A percentile compares a stretch with the other conserved stretches of the same genome.
Conservation (phyloP, 345 rosid genomes). For the Populus deltoides region DNA sequence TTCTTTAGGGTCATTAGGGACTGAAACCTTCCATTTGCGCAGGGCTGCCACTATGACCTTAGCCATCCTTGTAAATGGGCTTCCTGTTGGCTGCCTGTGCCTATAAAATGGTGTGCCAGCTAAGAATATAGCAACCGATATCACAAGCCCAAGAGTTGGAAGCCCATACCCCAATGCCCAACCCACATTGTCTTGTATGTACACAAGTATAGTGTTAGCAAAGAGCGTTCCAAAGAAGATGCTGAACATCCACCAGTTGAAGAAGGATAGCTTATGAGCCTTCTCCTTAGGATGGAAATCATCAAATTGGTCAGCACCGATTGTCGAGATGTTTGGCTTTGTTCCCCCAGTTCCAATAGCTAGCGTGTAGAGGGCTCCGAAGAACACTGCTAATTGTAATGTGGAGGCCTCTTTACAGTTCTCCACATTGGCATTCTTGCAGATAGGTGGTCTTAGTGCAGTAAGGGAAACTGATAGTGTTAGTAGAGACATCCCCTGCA, state of each 20-base stretch:
- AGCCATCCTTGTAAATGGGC: slow-evolving; percentile 78
- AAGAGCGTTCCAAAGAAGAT: slow-evolving; percentile 83
- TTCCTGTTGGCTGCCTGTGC: slow-evolving; percentile 63
- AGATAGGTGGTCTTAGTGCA: slow-evolving; percentile 60
- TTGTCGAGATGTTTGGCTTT: slow-evolving; percentile 88
- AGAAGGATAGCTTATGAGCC: slow-evolving; percentile 72
- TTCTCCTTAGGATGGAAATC: slow-evolving; percentile 77
- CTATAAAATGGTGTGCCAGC: slow-evolving; percentile 72
- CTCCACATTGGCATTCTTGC: slow-evolving; percentile 30
- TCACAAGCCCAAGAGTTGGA: slow-evolving; percentile 63
- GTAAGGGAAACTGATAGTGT: slow-evolving; percentile 69
- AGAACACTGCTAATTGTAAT: slow-evolving; percentile 57
- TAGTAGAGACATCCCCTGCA: slow-evolving; percentile 72
- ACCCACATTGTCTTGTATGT: slow-evolving; percentile 85
- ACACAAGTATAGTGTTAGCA: slow-evolving; percentile 77
- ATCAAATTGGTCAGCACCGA: slow-evolving; percentile 92
- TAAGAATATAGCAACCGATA: slow-evolving; percentile 56
- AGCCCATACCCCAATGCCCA: slow-evolving; percentile 81
- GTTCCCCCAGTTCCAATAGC: slow-evolving; percentile 88
- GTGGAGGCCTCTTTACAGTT: slow-evolving; percentile 58
- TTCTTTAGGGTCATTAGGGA: slow-evolving; percentile 42
- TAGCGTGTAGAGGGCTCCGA: slow-evolving; percentile 69
- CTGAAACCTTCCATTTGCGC: slow-evolving; percentile 46
- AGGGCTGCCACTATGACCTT: slow-evolving; percentile 66
- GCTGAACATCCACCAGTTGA: slow-evolving; percentile 99